phyloP scores from a whole-genome alignment of 1,284 basidiomycete genomes.

The Naganishia sp. region DNA sequence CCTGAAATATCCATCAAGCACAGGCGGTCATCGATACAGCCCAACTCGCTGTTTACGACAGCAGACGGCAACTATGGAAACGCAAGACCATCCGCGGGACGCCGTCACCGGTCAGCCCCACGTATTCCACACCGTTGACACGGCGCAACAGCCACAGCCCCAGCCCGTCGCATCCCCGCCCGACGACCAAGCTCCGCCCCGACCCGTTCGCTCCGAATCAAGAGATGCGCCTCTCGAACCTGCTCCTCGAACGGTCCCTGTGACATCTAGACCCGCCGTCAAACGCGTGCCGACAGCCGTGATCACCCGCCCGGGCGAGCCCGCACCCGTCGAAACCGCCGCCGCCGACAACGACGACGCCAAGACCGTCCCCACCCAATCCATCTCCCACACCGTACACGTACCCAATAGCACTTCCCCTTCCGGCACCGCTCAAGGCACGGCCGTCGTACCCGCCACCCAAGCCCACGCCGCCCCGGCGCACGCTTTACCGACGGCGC shows the following conservation, averaged over 20 bases:
- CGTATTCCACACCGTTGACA: neutral
- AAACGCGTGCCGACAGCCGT: conserved; percentile 18
- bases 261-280: neutral
- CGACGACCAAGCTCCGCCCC: neutral
- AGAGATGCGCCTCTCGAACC: neutral
- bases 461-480: conserved; percentile 32
- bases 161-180: neutral
- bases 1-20: too few relatives aligned
- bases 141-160: neutral
- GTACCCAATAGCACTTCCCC: neutral
- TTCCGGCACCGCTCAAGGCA: neutral
- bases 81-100: neutral
- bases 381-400: conserved; percentile 14
- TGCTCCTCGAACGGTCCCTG: too few relatives aligned
- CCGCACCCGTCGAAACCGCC: neutral
- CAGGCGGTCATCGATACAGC: too few relatives aligned
- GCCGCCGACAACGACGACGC: neutral
- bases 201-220: neutral
- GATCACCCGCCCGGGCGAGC: conserved; percentile 14
- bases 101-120: conserved; percentile 16
- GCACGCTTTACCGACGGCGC: conserved; percentile 49
- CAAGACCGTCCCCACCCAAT: neutral
- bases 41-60: too few relatives aligned
- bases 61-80: too few relatives aligned
- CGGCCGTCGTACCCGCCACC: conserved; percentile 19